These are phyloP conservation scores for Amanita thiersii DNA, from an alignment of 768 basidiomycete genomes.

Conservation along the genomic window DNA sequence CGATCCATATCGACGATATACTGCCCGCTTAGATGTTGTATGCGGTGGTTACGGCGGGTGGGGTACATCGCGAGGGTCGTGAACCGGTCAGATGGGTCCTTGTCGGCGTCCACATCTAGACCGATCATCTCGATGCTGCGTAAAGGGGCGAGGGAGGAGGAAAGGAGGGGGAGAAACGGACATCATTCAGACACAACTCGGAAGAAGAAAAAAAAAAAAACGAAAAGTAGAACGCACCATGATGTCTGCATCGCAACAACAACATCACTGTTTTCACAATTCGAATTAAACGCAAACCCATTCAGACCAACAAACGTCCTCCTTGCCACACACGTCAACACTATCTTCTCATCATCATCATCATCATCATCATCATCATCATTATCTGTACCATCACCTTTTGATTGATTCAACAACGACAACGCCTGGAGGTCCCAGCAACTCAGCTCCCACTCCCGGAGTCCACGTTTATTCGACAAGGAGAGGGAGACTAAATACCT, in stretches of 20 bases:
- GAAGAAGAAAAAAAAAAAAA: no score
- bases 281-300: neutral
- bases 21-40: neutral
- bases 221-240: no score
- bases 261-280: neutral
- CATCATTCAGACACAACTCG: no score
- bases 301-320: neutral
- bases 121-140: conserved; percentile 1
- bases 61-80: neutral
- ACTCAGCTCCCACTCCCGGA: conserved; percentile 6
- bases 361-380: no score
- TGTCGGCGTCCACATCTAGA: neutral
- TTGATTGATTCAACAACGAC: no score
- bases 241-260: neutral
- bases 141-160: no score
- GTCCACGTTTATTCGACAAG: conserved; percentile 4
- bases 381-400: no score
- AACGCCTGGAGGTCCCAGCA: conserved; percentile 16
- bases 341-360: no score
- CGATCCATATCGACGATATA: conserved; percentile 1
- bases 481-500: conserved; percentile 42
- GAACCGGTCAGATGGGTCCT: neutral
- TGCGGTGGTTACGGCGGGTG: neutral
- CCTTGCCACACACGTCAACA: neutral
- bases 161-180: no score